A percentile compares a stretch with the other conserved stretches of the same genome.
These are phyloP conservation scores for Starmerella scarabaei DNA, from an alignment of 805 yeast genomes.

Conservation along the genomic window DNA sequence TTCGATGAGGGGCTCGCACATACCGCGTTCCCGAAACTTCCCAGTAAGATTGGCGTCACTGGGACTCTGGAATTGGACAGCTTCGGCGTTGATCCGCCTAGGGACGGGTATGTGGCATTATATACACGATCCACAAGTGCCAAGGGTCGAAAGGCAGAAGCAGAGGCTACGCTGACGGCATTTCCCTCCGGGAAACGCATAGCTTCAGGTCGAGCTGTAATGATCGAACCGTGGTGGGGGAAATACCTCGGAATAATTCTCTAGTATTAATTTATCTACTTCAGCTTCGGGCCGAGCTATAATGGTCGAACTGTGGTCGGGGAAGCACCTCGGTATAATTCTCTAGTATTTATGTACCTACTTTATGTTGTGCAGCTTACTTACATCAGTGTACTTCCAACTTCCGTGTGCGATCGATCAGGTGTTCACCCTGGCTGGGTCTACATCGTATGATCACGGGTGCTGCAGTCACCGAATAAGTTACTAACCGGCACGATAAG, in stretches of 20 bases:
- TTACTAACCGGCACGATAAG: too few relatives aligned
- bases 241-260: conserved; percentile 6
- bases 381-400: too few relatives aligned
- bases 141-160: conserved; percentile 12
- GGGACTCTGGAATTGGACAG: conserved; percentile 53
- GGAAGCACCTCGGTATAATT: too few relatives aligned
- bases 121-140: conserved; percentile 3
- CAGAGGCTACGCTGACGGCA: conserved; percentile 6
- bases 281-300: too few relatives aligned
- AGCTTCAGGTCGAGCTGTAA: conserved; percentile 7
- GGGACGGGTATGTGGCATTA: conserved; percentile 7
- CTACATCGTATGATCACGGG: too few relatives aligned
- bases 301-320: too few relatives aligned
- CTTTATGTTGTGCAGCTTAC: too few relatives aligned
- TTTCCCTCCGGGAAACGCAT: background rate
- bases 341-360: too few relatives aligned
- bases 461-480: too few relatives aligned
- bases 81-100: background rate
- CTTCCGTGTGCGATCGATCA: too few relatives aligned
- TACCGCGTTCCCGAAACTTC: conserved; percentile 66
- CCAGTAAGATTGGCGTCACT: conserved; percentile 72
- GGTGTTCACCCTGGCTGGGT: too few relatives aligned
- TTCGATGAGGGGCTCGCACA: conserved; percentile 60
- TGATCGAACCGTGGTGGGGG: conserved; percentile 20
- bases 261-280: too few relatives aligned